Conservation (phyloP, 2,329 filamentous ascomycete genomes). For the Pyrenophora teres region DNA sequence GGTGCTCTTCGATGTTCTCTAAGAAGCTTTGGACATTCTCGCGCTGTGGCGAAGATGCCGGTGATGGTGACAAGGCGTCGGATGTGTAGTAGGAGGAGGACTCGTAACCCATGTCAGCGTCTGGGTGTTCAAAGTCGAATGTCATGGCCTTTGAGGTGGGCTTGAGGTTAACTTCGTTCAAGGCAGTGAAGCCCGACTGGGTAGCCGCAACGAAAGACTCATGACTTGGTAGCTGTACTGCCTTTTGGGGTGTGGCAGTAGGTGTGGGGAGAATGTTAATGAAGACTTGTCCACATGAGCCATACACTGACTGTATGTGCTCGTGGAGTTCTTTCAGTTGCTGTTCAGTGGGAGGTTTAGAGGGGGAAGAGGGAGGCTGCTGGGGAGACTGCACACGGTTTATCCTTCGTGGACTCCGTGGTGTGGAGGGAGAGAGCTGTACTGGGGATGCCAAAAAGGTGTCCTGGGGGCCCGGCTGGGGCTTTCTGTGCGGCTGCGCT, state of each 20-base stretch:
- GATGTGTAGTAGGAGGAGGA: conserved; percentile 58
- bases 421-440: conserved; percentile 44
- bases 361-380: conserved; percentile 39
- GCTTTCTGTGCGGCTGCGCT: conserved; percentile 85
- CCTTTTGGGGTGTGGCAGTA: conserved; percentile 54
- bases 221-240: conserved; percentile 45
- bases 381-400: conserved; percentile 40
- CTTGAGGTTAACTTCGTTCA: conserved; percentile 53
- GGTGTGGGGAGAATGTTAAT: conserved; percentile 59
- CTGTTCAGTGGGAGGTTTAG: conserved; percentile 47
- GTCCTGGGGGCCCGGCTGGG: conserved; percentile 70
- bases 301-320: conserved; percentile 52
- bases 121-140: conserved; percentile 47
- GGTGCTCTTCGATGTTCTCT: conserved; percentile 42
- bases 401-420: conserved; percentile 42
- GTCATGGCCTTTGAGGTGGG: conserved; percentile 47
- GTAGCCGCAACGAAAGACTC: conserved; percentile 58
- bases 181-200: conserved; percentile 63
- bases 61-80: conserved; percentile 55
- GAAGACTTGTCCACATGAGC: conserved; percentile 49
- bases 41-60: conserved; percentile 44
- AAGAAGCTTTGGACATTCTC: conserved; percentile 42
- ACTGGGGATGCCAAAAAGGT: conserved; percentile 46
- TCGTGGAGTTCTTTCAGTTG: conserved; percentile 50
- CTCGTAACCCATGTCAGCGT: conserved; percentile 54